Conservation (phyloP, 208 protist species). For the Porcisia deanei region DNA sequence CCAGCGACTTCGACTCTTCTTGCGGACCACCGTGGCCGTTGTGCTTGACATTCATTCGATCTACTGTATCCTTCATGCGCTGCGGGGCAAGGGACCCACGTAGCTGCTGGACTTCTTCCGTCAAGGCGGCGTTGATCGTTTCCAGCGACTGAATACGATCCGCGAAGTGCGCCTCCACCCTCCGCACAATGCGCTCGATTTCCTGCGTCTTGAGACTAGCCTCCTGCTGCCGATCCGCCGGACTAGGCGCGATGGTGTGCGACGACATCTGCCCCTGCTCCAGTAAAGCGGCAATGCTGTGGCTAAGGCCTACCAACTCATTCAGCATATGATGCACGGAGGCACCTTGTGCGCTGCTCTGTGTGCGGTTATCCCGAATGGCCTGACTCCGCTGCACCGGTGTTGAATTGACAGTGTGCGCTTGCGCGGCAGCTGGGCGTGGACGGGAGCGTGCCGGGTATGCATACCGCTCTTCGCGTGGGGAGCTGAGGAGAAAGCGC, state of each 20-base stretch:
- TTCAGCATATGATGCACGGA: slow-evolving; percentile 57
- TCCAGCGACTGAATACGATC: slow-evolving; percentile 50
- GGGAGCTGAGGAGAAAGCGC: background rate
- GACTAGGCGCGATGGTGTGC: slow-evolving; percentile 1
- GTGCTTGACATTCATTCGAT: background rate
- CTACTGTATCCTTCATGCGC: slow-evolving; percentile 33
- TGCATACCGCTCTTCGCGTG: background rate
- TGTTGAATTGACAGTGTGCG: background rate
- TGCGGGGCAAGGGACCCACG: slow-evolving; percentile 67
- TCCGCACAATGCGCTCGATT: slow-evolving; percentile 83
- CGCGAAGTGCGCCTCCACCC: slow-evolving; percentile 74
- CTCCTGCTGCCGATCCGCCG: slow-evolving; percentile 34
- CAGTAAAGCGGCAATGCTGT: slow-evolving; percentile 60
- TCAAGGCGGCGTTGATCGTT: slow-evolving; percentile 35
- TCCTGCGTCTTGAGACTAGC: slow-evolving; percentile 69
- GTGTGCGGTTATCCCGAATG: background rate
- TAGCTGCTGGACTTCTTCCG: slow-evolving; percentile 51
- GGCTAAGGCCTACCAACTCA: slow-evolving; percentile 70
- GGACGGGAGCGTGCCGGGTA: slow-evolving; percentile 8
- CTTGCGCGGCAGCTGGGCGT: background rate
- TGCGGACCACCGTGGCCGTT: slow-evolving; percentile 20
- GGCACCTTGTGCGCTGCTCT: slow-evolving; percentile 11
- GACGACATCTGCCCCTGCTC: slow-evolving; percentile 28
- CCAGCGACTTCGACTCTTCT: slow-evolving; percentile 34
- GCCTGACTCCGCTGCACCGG: slow-evolving; percentile 11